Evolutionary conservation across 768 basidiomycete genomes (phyloP), one percentile per base, ranked within the genome.

Genomic region (Hortiboletus flavorubellus): DNA sequence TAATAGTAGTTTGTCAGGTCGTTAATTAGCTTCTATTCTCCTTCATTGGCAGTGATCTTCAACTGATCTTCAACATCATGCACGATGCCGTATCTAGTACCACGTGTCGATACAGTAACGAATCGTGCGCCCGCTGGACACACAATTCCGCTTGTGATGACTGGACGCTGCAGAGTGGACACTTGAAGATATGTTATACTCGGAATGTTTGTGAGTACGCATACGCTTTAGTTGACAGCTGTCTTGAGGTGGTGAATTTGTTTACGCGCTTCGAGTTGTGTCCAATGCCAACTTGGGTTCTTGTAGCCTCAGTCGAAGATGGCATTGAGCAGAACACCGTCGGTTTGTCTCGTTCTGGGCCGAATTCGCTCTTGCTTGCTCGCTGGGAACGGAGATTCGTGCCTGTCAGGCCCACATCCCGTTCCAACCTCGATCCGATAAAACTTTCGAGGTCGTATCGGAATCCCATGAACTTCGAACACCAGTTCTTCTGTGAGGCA

Each of bases 361-460:
- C 33, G 61, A 51, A 51, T 66, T 66, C 66, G 55, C 51, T 42
- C 59, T 68, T 66, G 67, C 45, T 68, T 66, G 64, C 39, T 64
- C 45, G 9, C 34, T 58, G 21, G 46, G 39, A 47, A 53, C 64
- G 65, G 67, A 12, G 67, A 57, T 64, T 64, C 54, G 38, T 66
- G 12, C 54, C 67, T 54, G 67, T 64, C 61, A 68, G 35, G 44
- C 29, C 42, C 49, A 38, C 18, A 49, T 38, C 42, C 64, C 59
- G 59, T 61, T 54, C 46, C 54, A 56, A 54, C 44, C 67, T 69
- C 59, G 59, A 64, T 68, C 56, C 47, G 46, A 51, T 31, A 50
- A 37, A 51, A 53, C 51, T 56, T 15, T 47, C 29, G 53, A 59
- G 54, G 60, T 56, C 63, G 50, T 54, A 60, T 61, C 49, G 44